These are phyloP conservation scores for Viridothelium virens DNA, from an alignment of 495 filamentous ascomycete genomes.

Conservation along the genomic window DNA sequence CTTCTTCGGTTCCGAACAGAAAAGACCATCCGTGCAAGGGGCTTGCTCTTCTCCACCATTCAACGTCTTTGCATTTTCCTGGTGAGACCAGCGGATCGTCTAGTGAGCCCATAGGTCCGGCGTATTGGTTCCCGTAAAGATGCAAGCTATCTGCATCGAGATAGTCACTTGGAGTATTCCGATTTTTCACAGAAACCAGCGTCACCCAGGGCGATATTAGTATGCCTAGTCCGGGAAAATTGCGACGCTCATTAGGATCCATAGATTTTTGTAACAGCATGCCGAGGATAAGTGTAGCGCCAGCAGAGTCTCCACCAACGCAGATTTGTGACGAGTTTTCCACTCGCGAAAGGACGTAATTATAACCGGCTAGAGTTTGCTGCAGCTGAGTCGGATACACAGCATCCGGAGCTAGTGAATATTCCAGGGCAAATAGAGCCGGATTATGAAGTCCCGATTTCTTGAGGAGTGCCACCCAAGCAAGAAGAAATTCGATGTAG, in stretches of 20 bases:
- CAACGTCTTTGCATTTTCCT: constrained; percentile 54
- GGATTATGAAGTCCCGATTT: constrained; percentile 58
- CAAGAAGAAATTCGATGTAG: constrained; percentile 70
- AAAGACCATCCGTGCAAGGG: constrained; percentile 54
- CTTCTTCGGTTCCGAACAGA: constrained; percentile 62
- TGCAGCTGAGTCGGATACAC: constrained; percentile 61
- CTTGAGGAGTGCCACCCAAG: constrained; percentile 52
- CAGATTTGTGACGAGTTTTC: constrained; percentile 50
- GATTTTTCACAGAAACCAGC: constrained; percentile 48
- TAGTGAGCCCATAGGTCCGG: constrained; percentile 40
- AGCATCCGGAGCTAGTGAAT: constrained; percentile 67
- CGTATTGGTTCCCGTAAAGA: constrained; percentile 57
- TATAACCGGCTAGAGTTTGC: constrained; percentile 57
- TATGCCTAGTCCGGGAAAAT: constrained; percentile 53
- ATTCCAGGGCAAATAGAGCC: constrained; percentile 69
- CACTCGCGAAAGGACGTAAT: constrained; percentile 51
- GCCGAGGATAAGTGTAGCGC: constrained; percentile 59
- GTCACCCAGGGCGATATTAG: constrained; percentile 49
- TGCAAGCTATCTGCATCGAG: constrained; percentile 49
- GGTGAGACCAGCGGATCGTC: constrained; percentile 57
- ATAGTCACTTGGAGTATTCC: constrained; percentile 55
- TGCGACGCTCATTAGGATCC: constrained; percentile 33
- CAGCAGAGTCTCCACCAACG: constrained; percentile 67
- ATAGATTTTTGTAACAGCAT: constrained; percentile 53
- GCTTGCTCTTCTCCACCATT: constrained; percentile 53